Evolutionary conservation across 2,329 filamentous ascomycete species (phyloP), one percentile per base, ranked within the genome.

Genomic region (Elsinoe batatas): DNA sequence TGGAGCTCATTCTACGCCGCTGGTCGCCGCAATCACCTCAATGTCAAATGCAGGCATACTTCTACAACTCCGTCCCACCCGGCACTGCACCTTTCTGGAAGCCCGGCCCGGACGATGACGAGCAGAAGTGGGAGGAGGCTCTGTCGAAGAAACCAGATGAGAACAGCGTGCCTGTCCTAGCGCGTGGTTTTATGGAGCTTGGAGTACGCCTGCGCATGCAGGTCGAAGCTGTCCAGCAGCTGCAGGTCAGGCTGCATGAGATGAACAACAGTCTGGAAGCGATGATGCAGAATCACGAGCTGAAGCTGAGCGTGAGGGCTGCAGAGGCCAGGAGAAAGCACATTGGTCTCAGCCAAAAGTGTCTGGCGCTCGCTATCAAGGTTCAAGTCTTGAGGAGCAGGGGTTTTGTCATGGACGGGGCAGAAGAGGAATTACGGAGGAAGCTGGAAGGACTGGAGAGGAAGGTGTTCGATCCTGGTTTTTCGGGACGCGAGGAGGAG

Each of bases 31-130:
- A 76, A 22, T 79, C 77, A 67, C 77, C 81, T 18, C 82, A 81
- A 66, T 90, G 86, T 63, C 81, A 80, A 26, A 89, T 93, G 73
- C 86, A 88, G 69, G 77, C 87, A 66, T 91, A 91, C 74, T 88
- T 93, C 69, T 94, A 93, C 77, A 93, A 93, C 72, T 83, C 87
- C 61, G 87, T 91, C 60, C 83, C 86, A 60, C 81, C 86, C 64
- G 79, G 81, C 53, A 79, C 80, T 66, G 83, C 85, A n/a, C 86
- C 86, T 10, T 90, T 86, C 69, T 91, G 87, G 69, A 80, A 83
- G 60, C 86, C 86, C 1, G 76, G 80, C 13, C 74, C 82, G 1
- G 76, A 80, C 62, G 88, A 93, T 66, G 83, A 91, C 65, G 81
- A 84, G 36, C 79, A 81, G 61, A 87, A 87, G 65, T 94, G 88